Conservation (phyloP, 305 asterid species). For the Solanum hybrid region DNA sequence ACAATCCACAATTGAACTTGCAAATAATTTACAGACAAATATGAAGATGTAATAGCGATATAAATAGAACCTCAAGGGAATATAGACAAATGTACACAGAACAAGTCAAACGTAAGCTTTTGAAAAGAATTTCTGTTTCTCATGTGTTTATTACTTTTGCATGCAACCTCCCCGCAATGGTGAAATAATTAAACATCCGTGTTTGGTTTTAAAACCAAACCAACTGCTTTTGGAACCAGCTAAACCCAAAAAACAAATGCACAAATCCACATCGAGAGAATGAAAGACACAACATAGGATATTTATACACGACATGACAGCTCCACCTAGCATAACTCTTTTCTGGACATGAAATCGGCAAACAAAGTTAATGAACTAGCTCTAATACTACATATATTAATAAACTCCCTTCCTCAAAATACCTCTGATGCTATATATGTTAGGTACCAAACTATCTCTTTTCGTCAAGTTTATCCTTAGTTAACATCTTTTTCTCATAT, state of each 20-base stretch:
- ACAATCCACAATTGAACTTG: not conserved
- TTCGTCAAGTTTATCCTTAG: not conserved
- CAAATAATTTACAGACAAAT: not conserved
- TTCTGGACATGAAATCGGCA: not conserved
- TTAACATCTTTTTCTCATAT: not conserved
- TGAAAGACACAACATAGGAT: not conserved
- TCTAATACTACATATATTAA: not conserved
- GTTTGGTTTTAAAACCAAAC: not conserved
- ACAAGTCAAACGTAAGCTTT: not conserved
- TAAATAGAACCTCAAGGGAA: not conserved
- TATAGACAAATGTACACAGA: not conserved
- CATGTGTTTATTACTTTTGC: not conserved
- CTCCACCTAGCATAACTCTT: not conserved
- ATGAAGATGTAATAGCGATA: not conserved
- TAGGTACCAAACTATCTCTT: not conserved
- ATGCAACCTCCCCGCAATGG: not conserved
- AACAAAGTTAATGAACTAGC: not conserved
- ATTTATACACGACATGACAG: not conserved
- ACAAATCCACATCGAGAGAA: not conserved
- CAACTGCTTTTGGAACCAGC: not conserved
- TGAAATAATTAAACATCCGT: not conserved
- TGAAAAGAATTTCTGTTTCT: not conserved
- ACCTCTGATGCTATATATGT: not conserved
- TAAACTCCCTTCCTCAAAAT: not conserved
- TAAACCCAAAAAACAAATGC: not conserved